phyloP scores from a whole-genome alignment of 257 asterid genomes.

The Solanum boliviense region DNA sequence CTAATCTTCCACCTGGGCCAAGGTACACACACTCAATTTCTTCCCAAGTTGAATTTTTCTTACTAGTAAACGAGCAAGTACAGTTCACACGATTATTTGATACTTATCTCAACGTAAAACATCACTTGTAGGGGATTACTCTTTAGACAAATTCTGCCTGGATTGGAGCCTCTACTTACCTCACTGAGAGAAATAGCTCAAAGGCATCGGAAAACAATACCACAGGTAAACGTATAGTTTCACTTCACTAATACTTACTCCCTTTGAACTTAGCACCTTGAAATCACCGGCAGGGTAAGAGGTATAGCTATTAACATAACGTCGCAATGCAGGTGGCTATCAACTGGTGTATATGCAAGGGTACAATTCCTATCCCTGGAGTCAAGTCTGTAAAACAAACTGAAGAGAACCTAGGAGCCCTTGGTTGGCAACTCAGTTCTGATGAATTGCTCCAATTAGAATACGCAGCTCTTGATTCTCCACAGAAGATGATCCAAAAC shows the following conservation, averaged over 20 bases:
- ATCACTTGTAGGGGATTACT: constrained; percentile 48
- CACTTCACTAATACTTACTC: not conserved
- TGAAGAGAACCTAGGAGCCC: constrained; percentile 78
- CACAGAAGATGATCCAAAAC: constrained; percentile 73
- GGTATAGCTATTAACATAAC: not conserved
- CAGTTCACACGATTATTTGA: not conserved
- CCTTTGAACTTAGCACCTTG: not conserved
- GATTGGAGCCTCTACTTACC: constrained; percentile 59
- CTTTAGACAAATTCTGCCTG: constrained; percentile 80
- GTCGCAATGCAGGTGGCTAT: constrained; percentile 52
- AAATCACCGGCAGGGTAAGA: not conserved
- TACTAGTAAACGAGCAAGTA: not conserved
- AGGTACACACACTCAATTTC: constrained; percentile 25
- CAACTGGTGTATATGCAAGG: constrained; percentile 90
- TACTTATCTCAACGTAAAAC: not conserved
- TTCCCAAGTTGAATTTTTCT: not conserved
- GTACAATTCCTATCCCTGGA: constrained; percentile 84
- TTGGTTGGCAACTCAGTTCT: constrained; percentile 79
- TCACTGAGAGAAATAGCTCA: constrained; percentile 51
- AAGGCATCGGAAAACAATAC: constrained; percentile 48
- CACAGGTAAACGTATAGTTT: constrained; percentile 41
- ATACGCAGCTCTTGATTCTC: constrained; percentile 58
- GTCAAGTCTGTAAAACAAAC: constrained; percentile 72
- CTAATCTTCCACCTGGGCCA: constrained; percentile 85
- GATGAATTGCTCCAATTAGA: constrained; percentile 64